Percentiles rank a stretch among this genome's conserved stretches.
Evolutionary conservation across 2,329 filamentous ascomycete species (phyloP).

Genomic region (Colletotrichum siamense): DNA sequence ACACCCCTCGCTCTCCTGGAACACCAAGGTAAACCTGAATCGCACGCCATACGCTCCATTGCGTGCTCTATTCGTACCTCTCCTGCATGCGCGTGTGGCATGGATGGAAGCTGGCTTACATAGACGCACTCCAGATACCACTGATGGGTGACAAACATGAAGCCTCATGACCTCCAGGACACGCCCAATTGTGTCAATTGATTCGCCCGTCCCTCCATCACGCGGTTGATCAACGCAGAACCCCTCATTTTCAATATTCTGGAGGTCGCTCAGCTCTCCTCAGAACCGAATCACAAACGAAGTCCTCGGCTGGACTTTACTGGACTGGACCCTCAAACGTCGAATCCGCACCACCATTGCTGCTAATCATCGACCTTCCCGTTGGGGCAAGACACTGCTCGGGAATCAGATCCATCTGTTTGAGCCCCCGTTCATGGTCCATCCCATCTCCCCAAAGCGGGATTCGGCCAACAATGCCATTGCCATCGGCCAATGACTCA

Average conservation of each 20-base stretch:
- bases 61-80: background rate
- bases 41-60: background rate
- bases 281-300: background rate
- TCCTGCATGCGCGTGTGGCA: background rate
- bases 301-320: background rate
- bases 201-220: background rate
- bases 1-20: background rate
- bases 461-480: background rate
- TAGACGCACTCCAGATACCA: background rate
- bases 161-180: slow-evolving; percentile 8
- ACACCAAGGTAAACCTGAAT: background rate
- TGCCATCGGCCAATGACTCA: slow-evolving; percentile 6
- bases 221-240: background rate
- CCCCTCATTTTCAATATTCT: background rate
- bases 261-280: background rate
- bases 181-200: background rate
- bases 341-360: background rate
- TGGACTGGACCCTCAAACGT: background rate
- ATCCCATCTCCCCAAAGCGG: background rate
- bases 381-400: background rate
- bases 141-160: background rate
- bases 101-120: background rate
- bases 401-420: slow-evolving; percentile 4
- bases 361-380: slow-evolving; percentile 5
- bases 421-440: background rate